Conservation (phyloP, 2,329 filamentous ascomycete genomes). For the Raffaelea arxii region DNA sequence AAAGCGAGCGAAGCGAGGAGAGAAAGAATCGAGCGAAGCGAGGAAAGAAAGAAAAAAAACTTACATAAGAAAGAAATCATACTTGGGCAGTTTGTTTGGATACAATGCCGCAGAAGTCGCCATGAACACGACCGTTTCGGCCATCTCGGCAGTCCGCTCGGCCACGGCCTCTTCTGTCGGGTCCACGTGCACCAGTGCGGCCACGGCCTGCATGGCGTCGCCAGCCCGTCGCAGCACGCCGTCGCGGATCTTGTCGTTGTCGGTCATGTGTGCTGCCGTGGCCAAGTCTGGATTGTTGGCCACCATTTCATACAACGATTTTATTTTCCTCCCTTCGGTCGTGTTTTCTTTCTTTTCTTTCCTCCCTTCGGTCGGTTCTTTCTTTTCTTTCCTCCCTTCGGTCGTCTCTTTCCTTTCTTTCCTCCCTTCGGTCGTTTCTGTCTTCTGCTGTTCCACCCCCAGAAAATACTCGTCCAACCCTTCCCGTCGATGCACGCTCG, state of each 20-base stretch:
- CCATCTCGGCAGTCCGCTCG: constrained; percentile 52
- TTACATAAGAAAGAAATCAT: constrained; percentile 69
- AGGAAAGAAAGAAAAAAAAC: constrained; percentile 12
- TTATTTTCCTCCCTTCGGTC: neutral
- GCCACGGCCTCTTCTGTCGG: constrained; percentile 50
- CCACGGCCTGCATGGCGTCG: constrained; percentile 52
- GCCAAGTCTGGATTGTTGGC: constrained; percentile 45
- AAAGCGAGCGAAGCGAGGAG: too few relatives aligned
- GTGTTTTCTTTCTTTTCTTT: neutral
- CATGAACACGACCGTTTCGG: constrained; percentile 48
- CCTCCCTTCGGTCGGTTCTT: neutral
- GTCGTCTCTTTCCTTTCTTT: too few relatives aligned
- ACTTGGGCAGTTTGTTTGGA: constrained; percentile 55
- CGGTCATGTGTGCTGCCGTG: constrained; percentile 35
- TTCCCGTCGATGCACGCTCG: constrained; percentile 50
- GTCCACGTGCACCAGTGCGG: constrained; percentile 46
- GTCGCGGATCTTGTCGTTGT: constrained; percentile 57
- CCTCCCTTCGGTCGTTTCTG: neutral
- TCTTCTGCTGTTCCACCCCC: neutral
- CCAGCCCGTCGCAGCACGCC: constrained; percentile 56
- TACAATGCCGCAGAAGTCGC: constrained; percentile 49
- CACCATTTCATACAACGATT: constrained; percentile 53
- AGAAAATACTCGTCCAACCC: constrained; percentile 2
- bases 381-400: neutral
- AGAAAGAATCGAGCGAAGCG: too few relatives aligned